A percentile compares a stretch with the other conserved stretches of the same genome.
These are phyloP conservation scores for Lipomyces yamanashiensis DNA, from an alignment of 805 yeast genomes.

Conservation along the genomic window DNA sequence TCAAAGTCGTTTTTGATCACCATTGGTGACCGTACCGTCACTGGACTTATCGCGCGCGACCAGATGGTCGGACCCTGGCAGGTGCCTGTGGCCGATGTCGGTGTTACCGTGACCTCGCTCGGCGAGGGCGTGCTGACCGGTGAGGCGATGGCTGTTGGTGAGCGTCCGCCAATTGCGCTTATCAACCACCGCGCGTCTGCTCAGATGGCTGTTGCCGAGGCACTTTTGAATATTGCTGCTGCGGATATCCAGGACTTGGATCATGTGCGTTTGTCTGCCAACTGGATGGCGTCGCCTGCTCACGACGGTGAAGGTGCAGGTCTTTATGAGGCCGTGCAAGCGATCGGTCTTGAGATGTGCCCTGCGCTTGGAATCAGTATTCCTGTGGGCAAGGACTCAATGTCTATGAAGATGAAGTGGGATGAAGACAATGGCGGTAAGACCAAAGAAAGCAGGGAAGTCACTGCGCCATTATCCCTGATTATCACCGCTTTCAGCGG, in stretches of 20 bases:
- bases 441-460: slow-evolving; percentile 61
- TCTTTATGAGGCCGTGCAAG: slow-evolving; percentile 94
- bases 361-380: slow-evolving; percentile 89
- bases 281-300: slow-evolving; percentile 99
- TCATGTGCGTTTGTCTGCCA: slow-evolving; percentile 86
- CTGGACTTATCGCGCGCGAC: slow-evolving; percentile 95
- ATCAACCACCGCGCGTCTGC: slow-evolving; percentile 91
- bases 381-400: slow-evolving; percentile 98
- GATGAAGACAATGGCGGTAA: slow-evolving; percentile 49
- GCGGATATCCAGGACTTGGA: slow-evolving; percentile 81
- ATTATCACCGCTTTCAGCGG: slow-evolving; percentile 91
- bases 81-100: slow-evolving; percentile 97
- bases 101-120: slow-evolving; percentile 88
- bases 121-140: slow-evolving; percentile 84
- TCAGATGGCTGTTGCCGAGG: slow-evolving; percentile 93
- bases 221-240: slow-evolving; percentile 83
- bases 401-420: slow-evolving; percentile 99
- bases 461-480: slow-evolving; percentile 91
- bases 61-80: slow-evolving; percentile 99
- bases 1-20: slow-evolving; percentile 93
- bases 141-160: slow-evolving; percentile 98
- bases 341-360: slow-evolving; percentile 91
- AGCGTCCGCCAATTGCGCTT: slow-evolving; percentile 87
- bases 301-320: slow-evolving; percentile 95
- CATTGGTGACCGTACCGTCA: slow-evolving; percentile 98